Conservation (phyloP, 352 stramenopile species). For the Globisporangium nunn region DNA sequence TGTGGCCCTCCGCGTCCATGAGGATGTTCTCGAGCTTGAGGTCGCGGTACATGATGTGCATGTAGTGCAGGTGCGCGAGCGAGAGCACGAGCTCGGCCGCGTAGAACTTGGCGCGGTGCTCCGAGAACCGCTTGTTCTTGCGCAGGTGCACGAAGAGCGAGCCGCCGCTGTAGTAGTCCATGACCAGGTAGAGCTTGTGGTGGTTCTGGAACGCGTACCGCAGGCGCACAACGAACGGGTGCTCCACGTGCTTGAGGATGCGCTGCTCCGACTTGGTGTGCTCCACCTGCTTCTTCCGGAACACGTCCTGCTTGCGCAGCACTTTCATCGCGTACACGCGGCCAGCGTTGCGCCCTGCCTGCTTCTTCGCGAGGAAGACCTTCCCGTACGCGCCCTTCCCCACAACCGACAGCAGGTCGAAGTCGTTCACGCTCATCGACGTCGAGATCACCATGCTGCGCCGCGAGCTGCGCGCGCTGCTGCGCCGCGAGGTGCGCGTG, state of each 20-base stretch:
- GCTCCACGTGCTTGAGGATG: conserved; percentile 84
- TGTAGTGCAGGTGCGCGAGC: conserved; percentile 75
- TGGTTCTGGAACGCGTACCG: conserved; percentile 87
- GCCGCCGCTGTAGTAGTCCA: conserved; percentile 87
- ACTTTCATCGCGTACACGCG: conserved; percentile 89
- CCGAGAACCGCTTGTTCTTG: conserved; percentile 65
- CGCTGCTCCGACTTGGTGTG: conserved; percentile 86
- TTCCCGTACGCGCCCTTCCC: conserved; percentile 86
- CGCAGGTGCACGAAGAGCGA: conserved; percentile 82
- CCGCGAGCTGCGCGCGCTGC: conserved; percentile 34
- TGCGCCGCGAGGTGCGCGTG: conserved; percentile 20
- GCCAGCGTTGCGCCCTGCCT: conserved; percentile 53
- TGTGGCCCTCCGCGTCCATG: conserved; percentile 78
- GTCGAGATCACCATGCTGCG: conserved; percentile 81
- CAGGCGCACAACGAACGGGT: conserved; percentile 85
- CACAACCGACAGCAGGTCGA: conserved; percentile 79
- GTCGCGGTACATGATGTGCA: conserved; percentile 89
- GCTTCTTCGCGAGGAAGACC: conserved; percentile 82
- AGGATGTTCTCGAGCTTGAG: conserved; percentile 89
- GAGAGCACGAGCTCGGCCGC: conserved; percentile 79
- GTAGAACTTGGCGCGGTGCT: conserved; percentile 76
- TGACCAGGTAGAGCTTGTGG: conserved; percentile 85
- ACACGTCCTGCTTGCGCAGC: conserved; percentile 78
- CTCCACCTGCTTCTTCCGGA: conserved; percentile 82
- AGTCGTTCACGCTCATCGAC: conserved; percentile 82